These are phyloP conservation scores for Amaranthus palmeri DNA, from an alignment of 148 eudicot genomes.

Conservation along the genomic window DNA sequence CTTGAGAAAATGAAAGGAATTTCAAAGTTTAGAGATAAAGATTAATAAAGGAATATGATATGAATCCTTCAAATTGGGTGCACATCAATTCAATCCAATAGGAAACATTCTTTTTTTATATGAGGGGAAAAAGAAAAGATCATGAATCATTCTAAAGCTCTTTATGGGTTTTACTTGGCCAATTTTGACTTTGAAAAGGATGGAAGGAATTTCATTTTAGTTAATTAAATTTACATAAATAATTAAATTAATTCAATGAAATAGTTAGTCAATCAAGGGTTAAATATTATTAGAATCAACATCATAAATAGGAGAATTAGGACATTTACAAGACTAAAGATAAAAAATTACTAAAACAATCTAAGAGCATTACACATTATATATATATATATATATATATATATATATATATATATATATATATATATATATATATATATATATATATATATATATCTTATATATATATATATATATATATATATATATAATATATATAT, in stretches of 20 bases:
- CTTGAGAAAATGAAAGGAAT: no score
- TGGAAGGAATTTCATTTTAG: neutral
- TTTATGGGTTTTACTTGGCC: constrained; percentile 3
- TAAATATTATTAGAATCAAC: neutral
- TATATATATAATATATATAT: no score
- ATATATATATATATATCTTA: no score
- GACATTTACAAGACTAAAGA: constrained; percentile 9
- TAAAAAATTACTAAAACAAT: neutral
- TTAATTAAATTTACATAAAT: neutral
- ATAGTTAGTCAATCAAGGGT: neutral
- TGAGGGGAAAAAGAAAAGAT: neutral
- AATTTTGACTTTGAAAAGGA: constrained; percentile 11
- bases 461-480: no score
- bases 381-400: neutral
- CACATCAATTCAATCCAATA: constrained; percentile 12
- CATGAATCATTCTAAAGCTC: constrained; percentile 20
- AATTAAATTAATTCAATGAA: neutral
- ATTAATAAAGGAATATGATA: no score
- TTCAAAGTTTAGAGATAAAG: no score
- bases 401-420: no score
- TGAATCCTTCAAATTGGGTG: constrained; percentile 10
- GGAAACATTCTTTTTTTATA: neutral
- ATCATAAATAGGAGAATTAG: constrained; percentile 5
- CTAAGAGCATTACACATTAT: neutral
- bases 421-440: no score